Evolutionary conservation across 352 stramenopile species (phyloP).

Genomic region (Pythium monospermum): DNA sequence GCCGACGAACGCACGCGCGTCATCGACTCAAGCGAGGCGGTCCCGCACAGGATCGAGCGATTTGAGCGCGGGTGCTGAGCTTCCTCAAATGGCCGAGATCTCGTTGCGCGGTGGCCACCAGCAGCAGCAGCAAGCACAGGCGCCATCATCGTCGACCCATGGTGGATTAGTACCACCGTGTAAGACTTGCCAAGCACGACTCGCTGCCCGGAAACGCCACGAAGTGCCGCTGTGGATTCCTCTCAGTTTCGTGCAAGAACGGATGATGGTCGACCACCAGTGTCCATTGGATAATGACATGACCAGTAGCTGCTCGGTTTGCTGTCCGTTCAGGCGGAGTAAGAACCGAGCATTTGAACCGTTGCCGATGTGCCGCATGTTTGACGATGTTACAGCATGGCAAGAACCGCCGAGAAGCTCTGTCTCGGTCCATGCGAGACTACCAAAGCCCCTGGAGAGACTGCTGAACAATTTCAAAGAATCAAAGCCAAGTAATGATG

Average conservation of each 20-base stretch:
- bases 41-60: slow-evolving; percentile 21
- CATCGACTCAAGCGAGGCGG: neutral
- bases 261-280: slow-evolving; percentile 66
- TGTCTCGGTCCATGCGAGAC: slow-evolving; percentile 14
- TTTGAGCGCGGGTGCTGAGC: neutral
- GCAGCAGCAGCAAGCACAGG: neutral
- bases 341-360: slow-evolving; percentile 61
- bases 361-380: slow-evolving; percentile 75
- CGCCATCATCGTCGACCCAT: neutral
- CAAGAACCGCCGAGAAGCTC: slow-evolving; percentile 23
- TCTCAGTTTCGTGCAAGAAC: slow-evolving; percentile 77
- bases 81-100: neutral
- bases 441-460: slow-evolving; percentile 59
- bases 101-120: slow-evolving; percentile 1
- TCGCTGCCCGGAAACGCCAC: slow-evolving; percentile 63
- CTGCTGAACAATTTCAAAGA: slow-evolving; percentile 44
- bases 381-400: slow-evolving; percentile 28
- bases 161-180: slow-evolving; percentile 30
- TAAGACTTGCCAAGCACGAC: slow-evolving; percentile 59
- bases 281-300: slow-evolving; percentile 70
- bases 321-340: slow-evolving; percentile 34
- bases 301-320: slow-evolving; percentile 53
- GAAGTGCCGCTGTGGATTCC: slow-evolving; percentile 76
- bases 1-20: neutral
- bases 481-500: neutral